Evolutionary conservation across 306 rosid species (phyloP).

Genomic region (Glycyrrhiza uralensis): DNA sequence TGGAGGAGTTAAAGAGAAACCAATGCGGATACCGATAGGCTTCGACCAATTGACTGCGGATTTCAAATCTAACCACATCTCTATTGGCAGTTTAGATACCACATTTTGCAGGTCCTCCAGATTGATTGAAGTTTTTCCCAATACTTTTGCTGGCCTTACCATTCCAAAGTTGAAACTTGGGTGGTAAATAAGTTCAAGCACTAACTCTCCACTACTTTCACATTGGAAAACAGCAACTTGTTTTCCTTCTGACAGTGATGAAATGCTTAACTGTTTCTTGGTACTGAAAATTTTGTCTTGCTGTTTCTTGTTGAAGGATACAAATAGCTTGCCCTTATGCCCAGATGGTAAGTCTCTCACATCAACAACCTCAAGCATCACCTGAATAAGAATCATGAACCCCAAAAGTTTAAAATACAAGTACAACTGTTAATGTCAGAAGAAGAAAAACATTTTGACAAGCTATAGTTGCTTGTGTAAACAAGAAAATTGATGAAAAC

Average conservation of each 20-base stretch:
- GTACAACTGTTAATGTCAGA: background rate
- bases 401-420: background rate
- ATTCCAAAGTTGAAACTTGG: conserved; percentile 16
- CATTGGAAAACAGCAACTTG: conserved; percentile 40
- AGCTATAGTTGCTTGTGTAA: background rate
- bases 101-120: conserved; percentile 23
- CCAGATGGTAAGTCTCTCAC: conserved; percentile 30
- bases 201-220: conserved; percentile 37
- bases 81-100: conserved; percentile 28
- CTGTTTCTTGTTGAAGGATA: conserved; percentile 34
- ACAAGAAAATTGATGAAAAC: background rate
- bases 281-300: conserved; percentile 25
- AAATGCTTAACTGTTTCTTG: conserved; percentile 22
- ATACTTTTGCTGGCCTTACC: conserved; percentile 16
- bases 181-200: conserved; percentile 30
- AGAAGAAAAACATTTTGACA: background rate
- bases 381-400: conserved; percentile 30
- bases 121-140: conserved; percentile 35
- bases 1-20: conserved; percentile 37
- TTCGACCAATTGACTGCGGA: background rate
- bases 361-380: conserved; percentile 49
- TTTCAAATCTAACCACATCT: conserved; percentile 42
- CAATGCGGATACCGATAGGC: conserved; percentile 31
- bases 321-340: conserved; percentile 21
- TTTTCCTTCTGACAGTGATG: conserved; percentile 28